A percentile compares a stretch with the other conserved stretches of the same genome.
Conservation (phyloP, 495 filamentous ascomycete genomes). For the Aspergillus steynii region DNA sequence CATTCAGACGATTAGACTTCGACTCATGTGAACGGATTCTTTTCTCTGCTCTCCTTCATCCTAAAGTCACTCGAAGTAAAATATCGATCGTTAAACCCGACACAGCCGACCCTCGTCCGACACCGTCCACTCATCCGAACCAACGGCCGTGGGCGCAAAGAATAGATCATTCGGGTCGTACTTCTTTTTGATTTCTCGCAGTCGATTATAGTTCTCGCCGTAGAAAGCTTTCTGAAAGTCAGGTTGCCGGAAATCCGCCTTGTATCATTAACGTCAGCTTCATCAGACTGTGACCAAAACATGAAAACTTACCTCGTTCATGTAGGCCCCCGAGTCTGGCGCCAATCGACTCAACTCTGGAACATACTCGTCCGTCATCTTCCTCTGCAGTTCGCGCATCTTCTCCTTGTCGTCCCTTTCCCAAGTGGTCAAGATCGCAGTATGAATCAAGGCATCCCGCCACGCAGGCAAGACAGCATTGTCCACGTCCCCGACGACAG, state of each 20-base stretch:
- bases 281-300: too few relatives aligned
- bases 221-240: constrained; percentile 55
- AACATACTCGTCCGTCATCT: constrained; percentile 42
- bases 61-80: too few relatives aligned
- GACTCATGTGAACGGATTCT: neutral
- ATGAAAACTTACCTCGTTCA: constrained; percentile 31
- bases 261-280: neutral
- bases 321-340: constrained; percentile 38
- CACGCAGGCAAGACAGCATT: constrained; percentile 61
- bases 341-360: constrained; percentile 42
- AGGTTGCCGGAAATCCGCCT: constrained; percentile 47
- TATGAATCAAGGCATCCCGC: constrained; percentile 53
- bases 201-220: constrained; percentile 41
- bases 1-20: too few relatives aligned
- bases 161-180: constrained; percentile 60
- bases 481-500: constrained; percentile 45
- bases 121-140: constrained; percentile 57
- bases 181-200: constrained; percentile 43
- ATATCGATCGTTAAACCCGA: constrained; percentile 14
- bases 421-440: constrained; percentile 40
- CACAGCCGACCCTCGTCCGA: constrained; percentile 37
- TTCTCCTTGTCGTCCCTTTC: constrained; percentile 37
- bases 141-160: constrained; percentile 60
- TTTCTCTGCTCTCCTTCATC: neutral
- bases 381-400: constrained; percentile 38